These are phyloP conservation scores for Cyclostephanos tholiformis DNA, from an alignment of 108 stramenopile species.

Conservation along the genomic window DNA sequence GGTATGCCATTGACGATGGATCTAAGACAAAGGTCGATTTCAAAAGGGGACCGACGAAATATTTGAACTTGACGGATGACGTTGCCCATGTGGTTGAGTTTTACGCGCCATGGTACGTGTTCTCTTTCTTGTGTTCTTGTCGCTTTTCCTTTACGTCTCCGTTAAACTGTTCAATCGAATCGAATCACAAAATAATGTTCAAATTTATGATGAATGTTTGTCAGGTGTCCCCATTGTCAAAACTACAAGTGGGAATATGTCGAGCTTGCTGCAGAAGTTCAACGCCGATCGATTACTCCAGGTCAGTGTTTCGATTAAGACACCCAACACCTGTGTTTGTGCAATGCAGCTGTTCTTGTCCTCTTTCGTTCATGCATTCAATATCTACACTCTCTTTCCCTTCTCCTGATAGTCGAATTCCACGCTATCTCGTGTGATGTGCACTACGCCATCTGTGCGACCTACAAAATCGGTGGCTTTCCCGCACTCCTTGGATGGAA, in stretches of 20 bases:
- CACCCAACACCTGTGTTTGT: not conserved
- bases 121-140: not conserved
- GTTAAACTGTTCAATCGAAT: not conserved
- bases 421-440: slow-evolving; percentile 48
- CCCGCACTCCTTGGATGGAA: slow-evolving; percentile 36
- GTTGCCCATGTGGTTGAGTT: slow-evolving; percentile 34
- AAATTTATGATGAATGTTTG: not conserved
- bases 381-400: not conserved
- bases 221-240: slow-evolving; percentile 34
- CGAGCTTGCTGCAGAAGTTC: slow-evolving; percentile 39
- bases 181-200: not conserved
- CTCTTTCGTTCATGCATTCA: not conserved
- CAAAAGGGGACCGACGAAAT: slow-evolving; percentile 12
- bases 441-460: slow-evolving; percentile 30
- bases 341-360: not conserved
- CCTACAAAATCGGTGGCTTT: slow-evolving; percentile 41
- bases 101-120: slow-evolving; percentile 42
- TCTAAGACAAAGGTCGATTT: slow-evolving; percentile 17
- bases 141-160: not conserved
- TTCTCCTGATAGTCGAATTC: slow-evolving; percentile 26
- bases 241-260: slow-evolving; percentile 43
- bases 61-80: slow-evolving; percentile 23
- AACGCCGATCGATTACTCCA: slow-evolving; percentile 29
- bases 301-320: not conserved
- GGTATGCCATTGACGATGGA: slow-evolving; percentile 5